These are phyloP conservation scores for Ogataea nitratoaversa DNA, from an alignment of 805 yeast species.

Conservation along the genomic window DNA sequence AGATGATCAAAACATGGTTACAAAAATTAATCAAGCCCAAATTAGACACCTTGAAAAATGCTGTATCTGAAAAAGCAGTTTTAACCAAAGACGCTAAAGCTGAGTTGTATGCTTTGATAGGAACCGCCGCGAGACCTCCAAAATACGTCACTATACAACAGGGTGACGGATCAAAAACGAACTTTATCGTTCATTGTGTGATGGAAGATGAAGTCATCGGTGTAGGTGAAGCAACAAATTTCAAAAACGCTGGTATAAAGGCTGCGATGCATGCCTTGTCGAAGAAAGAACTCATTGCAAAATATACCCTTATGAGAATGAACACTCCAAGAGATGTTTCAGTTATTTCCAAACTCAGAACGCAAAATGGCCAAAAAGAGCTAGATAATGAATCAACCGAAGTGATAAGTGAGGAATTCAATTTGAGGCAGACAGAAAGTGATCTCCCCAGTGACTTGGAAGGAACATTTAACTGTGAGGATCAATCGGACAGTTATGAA, in stretches of 20 bases:
- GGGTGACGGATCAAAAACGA: constrained; percentile 46
- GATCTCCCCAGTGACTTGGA: background rate
- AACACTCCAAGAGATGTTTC: constrained; percentile 39
- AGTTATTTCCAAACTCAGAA: constrained; percentile 6
- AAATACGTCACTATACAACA: constrained; percentile 45
- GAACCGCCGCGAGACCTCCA: constrained; percentile 65
- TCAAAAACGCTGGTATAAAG: constrained; percentile 72
- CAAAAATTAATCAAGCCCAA: constrained; percentile 45
- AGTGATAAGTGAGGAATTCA: too few relatives aligned
- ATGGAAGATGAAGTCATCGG: constrained; percentile 69
- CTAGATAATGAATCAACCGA: too few relatives aligned
- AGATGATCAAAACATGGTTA: constrained; percentile 55
- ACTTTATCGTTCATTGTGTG: constrained; percentile 60
- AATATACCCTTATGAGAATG: constrained; percentile 57
- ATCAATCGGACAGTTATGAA: background rate
- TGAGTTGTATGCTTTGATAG: constrained; percentile 72
- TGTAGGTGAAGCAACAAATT: constrained; percentile 62
- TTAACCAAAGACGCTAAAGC: constrained; percentile 66
- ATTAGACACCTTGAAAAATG: constrained; percentile 32
- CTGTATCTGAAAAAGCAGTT: constrained; percentile 14
- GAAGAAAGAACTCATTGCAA: constrained; percentile 56
- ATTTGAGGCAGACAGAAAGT: too few relatives aligned
- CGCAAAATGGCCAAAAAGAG: too few relatives aligned
- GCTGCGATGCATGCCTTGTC: constrained; percentile 82
- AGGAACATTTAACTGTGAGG: background rate